Conservation (phyloP, 2,329 filamentous ascomycete genomes). For the Clonostachys sp. region DNA sequence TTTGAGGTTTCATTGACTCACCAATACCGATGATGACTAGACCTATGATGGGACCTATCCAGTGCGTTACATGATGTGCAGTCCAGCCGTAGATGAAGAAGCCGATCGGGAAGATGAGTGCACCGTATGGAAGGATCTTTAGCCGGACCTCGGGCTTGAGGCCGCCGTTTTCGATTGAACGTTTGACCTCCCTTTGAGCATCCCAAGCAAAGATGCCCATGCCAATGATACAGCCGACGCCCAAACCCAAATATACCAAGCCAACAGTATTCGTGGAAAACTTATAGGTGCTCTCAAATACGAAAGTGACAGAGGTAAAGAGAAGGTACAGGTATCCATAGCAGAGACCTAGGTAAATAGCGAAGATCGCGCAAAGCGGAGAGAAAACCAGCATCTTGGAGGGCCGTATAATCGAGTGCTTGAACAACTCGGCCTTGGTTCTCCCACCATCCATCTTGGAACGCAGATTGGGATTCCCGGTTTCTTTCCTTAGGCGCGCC, state of each 20-base stretch:
- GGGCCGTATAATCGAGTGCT: constrained; percentile 56
- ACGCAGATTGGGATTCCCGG: constrained; percentile 43
- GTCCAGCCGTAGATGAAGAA: constrained; percentile 24
- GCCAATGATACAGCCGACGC: constrained; percentile 18
- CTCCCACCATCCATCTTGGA: constrained; percentile 12
- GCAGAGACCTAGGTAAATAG: constrained; percentile 59
- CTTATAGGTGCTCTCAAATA: constrained; percentile 51
- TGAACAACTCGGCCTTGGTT: constrained; percentile 22
- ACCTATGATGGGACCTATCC: constrained; percentile 24
- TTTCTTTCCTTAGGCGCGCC: constrained; percentile 46
- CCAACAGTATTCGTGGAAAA: constrained; percentile 36
- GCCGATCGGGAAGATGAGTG: constrained; percentile 13
- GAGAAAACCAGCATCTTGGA: constrained; percentile 55
- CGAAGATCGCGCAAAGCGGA: constrained; percentile 62
- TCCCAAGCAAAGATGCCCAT: constrained; percentile 12
- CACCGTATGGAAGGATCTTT: constrained; percentile 13
- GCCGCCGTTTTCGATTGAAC: constrained; percentile 4
- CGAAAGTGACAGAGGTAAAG: constrained; percentile 43
- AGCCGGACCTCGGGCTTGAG: constrained; percentile 18
- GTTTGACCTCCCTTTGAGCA: too few relatives aligned
- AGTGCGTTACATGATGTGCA: constrained; percentile 13
- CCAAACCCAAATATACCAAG: constrained; percentile 16
- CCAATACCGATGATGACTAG: constrained; percentile 40
- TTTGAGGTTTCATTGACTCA: constrained; percentile 8
- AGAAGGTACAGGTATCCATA: constrained; percentile 59